A percentile compares a stretch with the other conserved stretches of the same genome.
Evolutionary conservation across 805 yeast genomes (phyloP).

Genomic region (Myxozyma sirexii): DNA sequence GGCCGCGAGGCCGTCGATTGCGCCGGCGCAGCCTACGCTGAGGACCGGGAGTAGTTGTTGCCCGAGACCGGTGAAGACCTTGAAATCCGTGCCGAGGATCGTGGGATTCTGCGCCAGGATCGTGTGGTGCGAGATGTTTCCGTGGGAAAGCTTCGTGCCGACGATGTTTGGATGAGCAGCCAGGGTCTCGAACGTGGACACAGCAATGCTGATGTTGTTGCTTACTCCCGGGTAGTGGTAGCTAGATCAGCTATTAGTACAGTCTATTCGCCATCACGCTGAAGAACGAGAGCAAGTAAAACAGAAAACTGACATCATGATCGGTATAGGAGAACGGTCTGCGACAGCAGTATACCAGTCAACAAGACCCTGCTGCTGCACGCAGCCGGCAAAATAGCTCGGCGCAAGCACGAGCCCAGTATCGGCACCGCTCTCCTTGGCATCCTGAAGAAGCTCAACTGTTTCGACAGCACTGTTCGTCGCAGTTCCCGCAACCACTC

Average conservation of each 20-base stretch:
- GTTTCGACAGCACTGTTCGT: constrained; percentile 52
- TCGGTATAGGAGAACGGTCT: constrained; percentile 48
- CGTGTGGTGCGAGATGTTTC: constrained; percentile 53
- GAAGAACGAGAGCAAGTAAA: no score
- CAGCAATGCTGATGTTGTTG: constrained; percentile 46
- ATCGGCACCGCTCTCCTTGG: constrained; percentile 39
- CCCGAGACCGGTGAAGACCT: constrained; percentile 54
- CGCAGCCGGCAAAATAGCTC: constrained; percentile 52
- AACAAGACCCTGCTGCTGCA: constrained; percentile 51
- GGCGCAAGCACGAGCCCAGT: constrained; percentile 48
- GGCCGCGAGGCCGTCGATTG: constrained; percentile 57
- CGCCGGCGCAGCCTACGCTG: constrained; percentile 51
- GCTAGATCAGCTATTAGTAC: background rate
- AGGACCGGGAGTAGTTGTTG: constrained; percentile 54
- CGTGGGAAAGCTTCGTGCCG: constrained; percentile 57
- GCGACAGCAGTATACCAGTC: constrained; percentile 52
- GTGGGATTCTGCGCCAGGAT: constrained; percentile 50
- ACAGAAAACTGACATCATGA: no score
- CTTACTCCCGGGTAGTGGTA: constrained; percentile 57
- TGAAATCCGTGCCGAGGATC: constrained; percentile 47
- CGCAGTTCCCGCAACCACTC: constrained; percentile 54
- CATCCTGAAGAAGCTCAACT: constrained; percentile 40
- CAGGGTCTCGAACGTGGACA: constrained; percentile 48
- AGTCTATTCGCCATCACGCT: background rate
- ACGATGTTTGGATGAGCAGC: constrained; percentile 51